Base-by-base conservation (phyloP, 768 basidiomycete species). In the Lactarius hatsudake region DNA sequence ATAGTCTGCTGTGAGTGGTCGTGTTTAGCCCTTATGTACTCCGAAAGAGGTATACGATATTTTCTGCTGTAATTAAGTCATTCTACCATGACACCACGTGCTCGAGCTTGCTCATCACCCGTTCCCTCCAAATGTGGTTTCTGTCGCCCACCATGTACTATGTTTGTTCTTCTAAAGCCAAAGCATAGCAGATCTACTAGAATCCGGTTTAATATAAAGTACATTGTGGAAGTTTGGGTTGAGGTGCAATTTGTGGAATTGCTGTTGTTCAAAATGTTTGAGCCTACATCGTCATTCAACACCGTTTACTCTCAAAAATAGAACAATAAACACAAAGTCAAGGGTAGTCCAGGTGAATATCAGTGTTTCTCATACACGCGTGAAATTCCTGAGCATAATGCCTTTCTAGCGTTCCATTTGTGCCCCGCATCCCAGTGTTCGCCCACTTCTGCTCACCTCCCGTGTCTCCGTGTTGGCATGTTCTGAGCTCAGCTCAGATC, bases 171-270 rank as follows among this genome's bases (percentile, higher is more conserved):
- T 55, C 63, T 71, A 82, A 84, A 94, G 0, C 93, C 93, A 57
- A 86, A 80, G 74, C 95, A 97, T 9, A 96, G 89, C 88, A 0
- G 83, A 72, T 9, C 95, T 82, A 62, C 92, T 94, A 0, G 92
- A 84, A 20, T 84, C 79, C 0, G 96, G 96, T 75, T 98, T 98
- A 72, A 88, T 77, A 72, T 83, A 86, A 20, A 81, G 76, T 0
- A 97, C 91, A 20, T 81, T 76, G 32, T 81, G 75, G 74, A 98
- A 98, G 68, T 82, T 79, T 0, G 86, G 85, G 28, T 81, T 78
- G 1, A 96, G 80, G 8, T 77, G 74, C 20, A 81, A 73, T 36
- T 78, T 77, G 13, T 87, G 82, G 75, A 97, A 96, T n/a, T 80
- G 73, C 48, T 86, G 79, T 26, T 94, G 90, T 20, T 80, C 80